A percentile compares a stretch with the other conserved stretches of the same genome.
phyloP scores from a whole-genome alignment of 805 yeast species.

The Kuraishia borneana region DNA sequence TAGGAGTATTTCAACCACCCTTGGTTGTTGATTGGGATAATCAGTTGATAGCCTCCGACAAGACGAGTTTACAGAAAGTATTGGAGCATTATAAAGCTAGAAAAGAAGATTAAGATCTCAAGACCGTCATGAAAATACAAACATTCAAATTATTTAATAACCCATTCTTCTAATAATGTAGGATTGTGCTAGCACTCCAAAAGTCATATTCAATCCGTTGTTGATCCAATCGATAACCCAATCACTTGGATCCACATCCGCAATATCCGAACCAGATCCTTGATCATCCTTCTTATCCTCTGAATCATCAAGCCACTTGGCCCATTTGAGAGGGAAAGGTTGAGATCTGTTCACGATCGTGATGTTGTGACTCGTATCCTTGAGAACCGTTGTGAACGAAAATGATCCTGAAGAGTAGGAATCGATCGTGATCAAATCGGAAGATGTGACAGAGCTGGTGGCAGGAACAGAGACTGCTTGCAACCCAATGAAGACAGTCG shows the following conservation, averaged over 20 bases:
- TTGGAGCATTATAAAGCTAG: conserved; percentile 21
- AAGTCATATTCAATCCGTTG: conserved; percentile 64
- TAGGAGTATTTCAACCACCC: conserved; percentile 27
- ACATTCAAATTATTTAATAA: conserved; percentile 15
- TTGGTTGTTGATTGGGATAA: conserved; percentile 56
- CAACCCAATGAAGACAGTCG: conserved; percentile 20
- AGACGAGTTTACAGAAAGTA: conserved; percentile 28
- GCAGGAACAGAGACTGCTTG: conserved; percentile 13
- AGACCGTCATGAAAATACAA: not conserved
- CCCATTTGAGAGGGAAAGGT: conserved; percentile 85
- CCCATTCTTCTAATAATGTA: conserved; percentile 92
- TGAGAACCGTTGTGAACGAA: conserved; percentile 62
- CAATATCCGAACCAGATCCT: conserved; percentile 6
- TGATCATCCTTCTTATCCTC: conserved; percentile 9
- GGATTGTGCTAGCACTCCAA: conserved; percentile 84
- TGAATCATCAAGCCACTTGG: conserved; percentile 65
- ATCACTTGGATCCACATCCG: conserved; percentile 57
- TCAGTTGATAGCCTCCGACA: conserved; percentile 39
- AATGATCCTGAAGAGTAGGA: conserved; percentile 44
- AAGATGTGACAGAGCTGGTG: conserved; percentile 11
- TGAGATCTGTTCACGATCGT: conserved; percentile 72
- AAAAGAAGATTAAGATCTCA: conserved; percentile 1
- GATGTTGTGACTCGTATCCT: conserved; percentile 71
- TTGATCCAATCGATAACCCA: conserved; percentile 77
- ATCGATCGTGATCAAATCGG: conserved; percentile 28